Conservation (phyloP, 140 eudicot genomes). For the Senecio squalidus region DNA sequence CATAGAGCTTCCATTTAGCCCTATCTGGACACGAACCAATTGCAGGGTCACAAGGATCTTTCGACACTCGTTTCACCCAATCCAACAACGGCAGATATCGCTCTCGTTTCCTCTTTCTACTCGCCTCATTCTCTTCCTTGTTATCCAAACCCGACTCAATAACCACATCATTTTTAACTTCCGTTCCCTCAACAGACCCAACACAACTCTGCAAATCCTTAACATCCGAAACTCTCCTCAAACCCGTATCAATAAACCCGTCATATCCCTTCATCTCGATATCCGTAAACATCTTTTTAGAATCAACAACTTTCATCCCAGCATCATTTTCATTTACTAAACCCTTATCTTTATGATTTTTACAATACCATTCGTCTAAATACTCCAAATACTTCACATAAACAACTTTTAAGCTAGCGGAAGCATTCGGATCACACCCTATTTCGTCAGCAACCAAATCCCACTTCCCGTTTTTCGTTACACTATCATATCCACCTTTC, state of each 20-base stretch:
- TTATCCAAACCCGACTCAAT: conserved; percentile 13
- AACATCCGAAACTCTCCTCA: conserved; percentile 6
- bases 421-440: conserved; percentile 29
- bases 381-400: conserved; percentile 44
- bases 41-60: conserved; percentile 63
- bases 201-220: conserved; percentile 30
- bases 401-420: conserved; percentile 43
- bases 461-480: conserved; percentile 32
- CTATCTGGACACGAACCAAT: conserved; percentile 65
- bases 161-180: conserved; percentile 20
- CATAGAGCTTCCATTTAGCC: conserved; percentile 62
- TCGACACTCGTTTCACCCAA: conserved; percentile 66
- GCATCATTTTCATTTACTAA: conserved; percentile 25
- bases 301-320: conserved; percentile 27
- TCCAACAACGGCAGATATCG: conserved; percentile 33
- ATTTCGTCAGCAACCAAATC: conserved; percentile 37
- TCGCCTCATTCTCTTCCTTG: conserved; percentile 26
- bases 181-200: conserved; percentile 20
- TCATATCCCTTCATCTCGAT: conserved; percentile 32
- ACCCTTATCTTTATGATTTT: conserved; percentile 16
- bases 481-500: conserved; percentile 44
- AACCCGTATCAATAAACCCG: conserved; percentile 10
- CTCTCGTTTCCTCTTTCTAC: conserved; percentile 66
- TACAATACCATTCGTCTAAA: conserved; percentile 28
- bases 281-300: conserved; percentile 16